Percentiles rank a stretch among this genome's conserved stretches.
phyloP scores from a whole-genome alignment of 2,329 filamentous ascomycete species.

The Penicillium paneum region DNA sequence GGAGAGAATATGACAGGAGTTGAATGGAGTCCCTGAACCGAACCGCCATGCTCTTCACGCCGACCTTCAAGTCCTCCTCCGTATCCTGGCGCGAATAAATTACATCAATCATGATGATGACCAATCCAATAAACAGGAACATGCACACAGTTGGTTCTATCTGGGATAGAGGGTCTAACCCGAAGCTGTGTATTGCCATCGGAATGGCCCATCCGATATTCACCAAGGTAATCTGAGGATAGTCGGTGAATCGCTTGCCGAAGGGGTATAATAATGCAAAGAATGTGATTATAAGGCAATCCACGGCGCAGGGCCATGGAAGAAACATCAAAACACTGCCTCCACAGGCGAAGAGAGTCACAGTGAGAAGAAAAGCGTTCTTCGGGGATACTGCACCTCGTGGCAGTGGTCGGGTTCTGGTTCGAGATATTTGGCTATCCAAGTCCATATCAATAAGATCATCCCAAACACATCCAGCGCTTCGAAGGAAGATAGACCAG shows the following conservation, averaged over 20 bases:
- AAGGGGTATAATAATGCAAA: not conserved
- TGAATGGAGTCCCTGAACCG: not conserved
- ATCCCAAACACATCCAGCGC: slow-evolving; percentile 59
- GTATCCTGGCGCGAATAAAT: slow-evolving; percentile 40
- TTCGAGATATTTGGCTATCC: slow-evolving; percentile 74
- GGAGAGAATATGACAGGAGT: not conserved
- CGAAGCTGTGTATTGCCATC: not conserved
- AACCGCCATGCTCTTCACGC: slow-evolving; percentile 36
- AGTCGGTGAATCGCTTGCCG: not conserved
- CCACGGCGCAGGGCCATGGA: not conserved
- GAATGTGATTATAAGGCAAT: not conserved
- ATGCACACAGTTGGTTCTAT: slow-evolving; percentile 35
- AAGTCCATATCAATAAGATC: slow-evolving; percentile 88
- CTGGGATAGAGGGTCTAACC: not conserved
- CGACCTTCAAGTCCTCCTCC: slow-evolving; percentile 35
- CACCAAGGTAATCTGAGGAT: not conserved
- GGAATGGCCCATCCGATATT: not conserved
- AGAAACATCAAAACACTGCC: not conserved
- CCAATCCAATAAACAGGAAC: not conserved
- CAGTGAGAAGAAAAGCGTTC: not conserved
- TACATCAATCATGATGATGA: slow-evolving; percentile 34
- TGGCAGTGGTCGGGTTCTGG: slow-evolving; percentile 43
- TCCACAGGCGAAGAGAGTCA: not conserved
- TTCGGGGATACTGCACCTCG: not conserved
- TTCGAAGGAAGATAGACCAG: not conserved